Evolutionary conservation across 305 asterid genomes (phyloP).

Genomic region (Fraxinus ornus): DNA sequence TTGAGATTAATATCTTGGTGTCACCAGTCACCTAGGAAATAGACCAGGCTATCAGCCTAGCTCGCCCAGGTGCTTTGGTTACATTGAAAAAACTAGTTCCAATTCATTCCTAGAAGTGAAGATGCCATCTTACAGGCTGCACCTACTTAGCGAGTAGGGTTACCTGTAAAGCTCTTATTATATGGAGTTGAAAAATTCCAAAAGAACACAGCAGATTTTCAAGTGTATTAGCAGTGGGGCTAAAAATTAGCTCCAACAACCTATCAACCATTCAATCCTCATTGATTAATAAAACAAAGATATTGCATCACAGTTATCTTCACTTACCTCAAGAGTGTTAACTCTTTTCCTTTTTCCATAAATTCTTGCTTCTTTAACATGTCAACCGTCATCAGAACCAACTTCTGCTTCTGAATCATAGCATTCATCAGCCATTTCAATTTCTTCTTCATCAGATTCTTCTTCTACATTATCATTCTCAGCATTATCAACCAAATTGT

Average conservation of each 20-base stretch:
- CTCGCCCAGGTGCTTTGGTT: neutral
- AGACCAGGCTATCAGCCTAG: neutral
- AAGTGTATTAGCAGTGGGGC: neutral
- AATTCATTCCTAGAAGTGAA: neutral
- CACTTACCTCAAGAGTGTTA: slow-evolving; percentile 5
- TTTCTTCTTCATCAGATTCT: slow-evolving; percentile 54
- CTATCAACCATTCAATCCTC: slow-evolving; percentile 1
- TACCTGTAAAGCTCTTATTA: neutral
- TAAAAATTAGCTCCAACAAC: neutral
- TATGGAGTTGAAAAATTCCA: neutral
- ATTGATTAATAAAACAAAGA: neutral
- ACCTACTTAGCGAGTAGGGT: neutral
- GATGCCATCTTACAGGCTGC: neutral
- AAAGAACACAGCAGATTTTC: slow-evolving; percentile 1
- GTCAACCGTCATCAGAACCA: slow-evolving; percentile 46
- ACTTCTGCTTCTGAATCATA: slow-evolving; percentile 49
- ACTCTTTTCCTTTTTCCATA: neutral
- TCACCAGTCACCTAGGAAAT: neutral
- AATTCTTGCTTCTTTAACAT: neutral
- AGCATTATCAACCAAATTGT: slow-evolving; percentile 37
- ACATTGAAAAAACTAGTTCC: neutral
- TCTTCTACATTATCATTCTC: slow-evolving; percentile 31
- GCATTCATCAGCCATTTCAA: slow-evolving; percentile 41
- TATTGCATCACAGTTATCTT: neutral
- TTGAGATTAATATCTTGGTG: neutral